phyloP scores from a whole-genome alignment of 2,329 filamentous ascomycete genomes.

The Chrysoporthe puriensis region DNA sequence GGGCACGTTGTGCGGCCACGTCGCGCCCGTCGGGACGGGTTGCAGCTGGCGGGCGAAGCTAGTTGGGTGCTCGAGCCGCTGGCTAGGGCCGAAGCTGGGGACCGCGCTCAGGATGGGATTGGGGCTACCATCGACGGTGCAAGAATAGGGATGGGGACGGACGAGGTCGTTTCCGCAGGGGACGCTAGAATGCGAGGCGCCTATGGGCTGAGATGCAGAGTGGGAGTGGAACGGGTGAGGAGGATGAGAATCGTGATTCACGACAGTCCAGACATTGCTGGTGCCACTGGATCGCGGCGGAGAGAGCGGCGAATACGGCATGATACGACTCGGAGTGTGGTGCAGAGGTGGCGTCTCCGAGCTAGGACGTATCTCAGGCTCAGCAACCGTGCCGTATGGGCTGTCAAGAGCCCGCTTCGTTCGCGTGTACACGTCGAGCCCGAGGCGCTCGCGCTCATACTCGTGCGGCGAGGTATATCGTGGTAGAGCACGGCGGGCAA shows the following conservation, averaged over 20 bases:
- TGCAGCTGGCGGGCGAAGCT: conserved; percentile 18
- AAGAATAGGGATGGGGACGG: conserved; percentile 15
- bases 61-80: conserved; percentile 21
- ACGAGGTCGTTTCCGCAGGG: conserved; percentile 17
- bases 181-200: conserved; percentile 27
- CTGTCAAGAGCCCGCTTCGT: conserved; percentile 34
- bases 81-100: conserved; percentile 40
- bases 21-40: conserved; percentile 2
- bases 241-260: conserved; percentile 32
- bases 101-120: conserved; percentile 51
- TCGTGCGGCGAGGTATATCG: conserved; percentile 25
- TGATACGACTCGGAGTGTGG: background rate
- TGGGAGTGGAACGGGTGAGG: conserved; percentile 20
- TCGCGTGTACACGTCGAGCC: conserved; percentile 37
- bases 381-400: conserved; percentile 47
- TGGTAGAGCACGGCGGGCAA: conserved; percentile 17
- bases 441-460: conserved; percentile 27
- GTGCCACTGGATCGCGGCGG: conserved; percentile 21
- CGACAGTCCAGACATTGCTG: conserved; percentile 29
- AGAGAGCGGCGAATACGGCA: conserved; percentile 24
- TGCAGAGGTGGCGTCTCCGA: conserved; percentile 19
- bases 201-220: conserved; percentile 10
- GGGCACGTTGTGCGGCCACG: background rate
- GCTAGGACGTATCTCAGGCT: conserved; percentile 34
- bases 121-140: conserved; percentile 34